Evolutionary conservation across 768 basidiomycete species (phyloP), one percentile per base, ranked within the genome.

Genomic region (Mrakia gelida): DNA sequence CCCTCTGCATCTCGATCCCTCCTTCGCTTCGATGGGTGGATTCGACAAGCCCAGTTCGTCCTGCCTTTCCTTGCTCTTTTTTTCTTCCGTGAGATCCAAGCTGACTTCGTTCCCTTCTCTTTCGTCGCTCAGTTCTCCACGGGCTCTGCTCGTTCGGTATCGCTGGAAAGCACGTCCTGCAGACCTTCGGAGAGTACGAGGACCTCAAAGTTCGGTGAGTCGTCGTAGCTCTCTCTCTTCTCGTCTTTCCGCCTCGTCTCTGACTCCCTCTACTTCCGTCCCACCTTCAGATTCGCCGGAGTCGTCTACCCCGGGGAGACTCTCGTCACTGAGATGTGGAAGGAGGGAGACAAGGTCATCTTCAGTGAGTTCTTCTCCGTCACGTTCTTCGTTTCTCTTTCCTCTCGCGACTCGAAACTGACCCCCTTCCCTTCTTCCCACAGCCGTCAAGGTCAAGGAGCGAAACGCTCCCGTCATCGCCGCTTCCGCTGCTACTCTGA

Each of bases 241-340:
- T 28, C 28, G 13, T 16, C 54, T 56, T 56, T 26, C 8, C 59
- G 26, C 28, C 26, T 7, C 59, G 8, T 18, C 26, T 9, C 59
- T 59, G 59, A 59, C 59, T 10, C 54, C 26, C 18, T 56, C 59
- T 28, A 0, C 23, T 7, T 59, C 8, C 5, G 45, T 9, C 4
- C 3, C 16, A 21, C 7, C 18, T 21, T 5, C 59, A 59, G 59
- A 28, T 92, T 85, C 38, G 38, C 26, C 18, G 30, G 52, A 34
- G 52, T 75, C 21, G 94, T 98, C 32, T 95, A 91, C 83, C 97
- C 96, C 2, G 96, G 95, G 0, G 95, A 98, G 85, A 98, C 96
- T 2, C 88, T 98, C 73, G 87, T 94, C 21, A 99, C 96, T 0
- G 90, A 93, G 83, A 98, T 98, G 96, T 99, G 97, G 97, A 97